Conservation (phyloP, 1,284 basidiomycete species). For the Rhodotorula sp. region DNA sequence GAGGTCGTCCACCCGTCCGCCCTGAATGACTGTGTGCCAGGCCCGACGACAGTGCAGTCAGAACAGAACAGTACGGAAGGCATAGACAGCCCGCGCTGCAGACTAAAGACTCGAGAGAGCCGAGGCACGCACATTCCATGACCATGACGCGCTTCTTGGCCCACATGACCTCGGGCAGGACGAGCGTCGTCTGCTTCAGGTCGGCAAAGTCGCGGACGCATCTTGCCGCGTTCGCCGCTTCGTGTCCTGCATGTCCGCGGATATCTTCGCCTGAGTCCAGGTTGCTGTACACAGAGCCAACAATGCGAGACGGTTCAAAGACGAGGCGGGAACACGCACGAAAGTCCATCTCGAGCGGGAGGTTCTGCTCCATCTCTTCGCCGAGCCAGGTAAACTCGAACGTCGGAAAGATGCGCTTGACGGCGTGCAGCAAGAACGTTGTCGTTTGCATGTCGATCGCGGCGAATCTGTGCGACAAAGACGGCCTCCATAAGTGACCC, state of each 20-base stretch:
- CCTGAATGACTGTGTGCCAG: constrained; percentile 60
- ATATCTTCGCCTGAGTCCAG: not conserved
- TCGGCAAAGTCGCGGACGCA: constrained; percentile 69
- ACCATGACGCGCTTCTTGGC: constrained; percentile 82
- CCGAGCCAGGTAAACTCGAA: constrained; percentile 93
- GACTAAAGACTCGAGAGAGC: not conserved
- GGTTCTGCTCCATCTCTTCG: constrained; percentile 77
- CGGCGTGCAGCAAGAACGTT: constrained; percentile 61
- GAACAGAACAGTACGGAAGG: too few relatives aligned
- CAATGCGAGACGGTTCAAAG: not conserved
- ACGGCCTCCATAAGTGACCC: not conserved
- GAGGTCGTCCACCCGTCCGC: constrained; percentile 85
- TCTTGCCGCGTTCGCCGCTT: constrained; percentile 78
- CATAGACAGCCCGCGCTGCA: too few relatives aligned
- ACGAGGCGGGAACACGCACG: constrained; percentile 34
- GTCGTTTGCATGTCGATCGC: constrained; percentile 70
- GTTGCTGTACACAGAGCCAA: not conserved
- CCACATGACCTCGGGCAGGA: constrained; percentile 83
- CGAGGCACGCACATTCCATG: constrained; percentile 68
- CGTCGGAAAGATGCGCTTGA: constrained; percentile 75
- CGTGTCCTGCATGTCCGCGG: constrained; percentile 58
- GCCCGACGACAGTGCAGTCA: too few relatives aligned
- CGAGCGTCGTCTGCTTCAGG: constrained; percentile 68
- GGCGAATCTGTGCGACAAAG: constrained; percentile 62
- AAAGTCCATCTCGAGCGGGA: constrained; percentile 92